Evolutionary conservation across 108 stramenopile genomes (phyloP).

Genomic region (Craspedostauros australis): DNA sequence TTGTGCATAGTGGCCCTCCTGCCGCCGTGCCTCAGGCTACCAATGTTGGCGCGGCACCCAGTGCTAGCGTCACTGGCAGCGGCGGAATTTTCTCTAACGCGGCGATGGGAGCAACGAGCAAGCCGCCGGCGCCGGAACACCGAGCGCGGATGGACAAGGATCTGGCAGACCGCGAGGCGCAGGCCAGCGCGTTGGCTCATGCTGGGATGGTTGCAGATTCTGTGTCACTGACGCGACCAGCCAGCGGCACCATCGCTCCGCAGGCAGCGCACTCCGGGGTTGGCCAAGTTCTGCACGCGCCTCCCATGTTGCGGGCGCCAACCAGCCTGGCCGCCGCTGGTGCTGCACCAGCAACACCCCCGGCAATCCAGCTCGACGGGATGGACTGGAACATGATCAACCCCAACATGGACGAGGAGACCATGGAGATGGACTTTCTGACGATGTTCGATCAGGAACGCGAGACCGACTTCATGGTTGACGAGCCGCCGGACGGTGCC

Average conservation of each 20-base stretch:
- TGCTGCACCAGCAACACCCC: slow-evolving; percentile 8
- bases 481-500: no score
- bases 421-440: no score
- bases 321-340: no score
- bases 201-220: slow-evolving; percentile 77
- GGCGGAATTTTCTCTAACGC: no score
- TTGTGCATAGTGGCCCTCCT: not conserved
- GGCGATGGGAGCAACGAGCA: no score
- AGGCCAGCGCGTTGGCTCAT: slow-evolving; percentile 75
- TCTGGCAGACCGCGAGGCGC: slow-evolving; percentile 71
- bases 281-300: slow-evolving; percentile 42
- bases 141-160: slow-evolving; percentile 44
- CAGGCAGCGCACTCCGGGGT: slow-evolving; percentile 5
- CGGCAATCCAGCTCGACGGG: not conserved
- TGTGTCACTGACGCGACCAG: slow-evolving; percentile 10
- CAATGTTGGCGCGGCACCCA: no score
- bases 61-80: no score
- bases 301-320: no score
- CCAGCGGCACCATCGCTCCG: not conserved
- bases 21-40: no score
- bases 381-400: slow-evolving; percentile 7
- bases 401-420: not conserved
- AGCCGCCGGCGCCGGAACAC: slow-evolving; percentile 43
- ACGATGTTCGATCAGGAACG: no score
- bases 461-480: no score